A percentile compares a stretch with the other conserved stretches of the same genome.
Conservation (phyloP, 345 rosid genomes). For the Eucalyptus sideroxylon region DNA sequence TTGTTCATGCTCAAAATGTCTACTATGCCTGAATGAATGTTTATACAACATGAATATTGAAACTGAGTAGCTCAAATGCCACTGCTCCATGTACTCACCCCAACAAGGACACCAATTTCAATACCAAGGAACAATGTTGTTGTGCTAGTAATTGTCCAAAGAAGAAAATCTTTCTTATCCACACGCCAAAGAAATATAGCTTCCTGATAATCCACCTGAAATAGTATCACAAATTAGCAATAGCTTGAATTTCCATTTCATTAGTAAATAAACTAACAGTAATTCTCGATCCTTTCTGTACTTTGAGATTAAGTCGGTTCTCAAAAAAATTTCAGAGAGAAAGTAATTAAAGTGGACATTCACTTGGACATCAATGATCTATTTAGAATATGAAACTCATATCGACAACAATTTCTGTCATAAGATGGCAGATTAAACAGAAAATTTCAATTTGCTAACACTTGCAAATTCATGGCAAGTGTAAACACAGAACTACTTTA, state of each 20-base stretch:
- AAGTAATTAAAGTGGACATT: neutral
- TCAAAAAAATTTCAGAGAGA: neutral
- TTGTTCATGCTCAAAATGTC: neutral
- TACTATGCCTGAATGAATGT: neutral
- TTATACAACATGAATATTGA: neutral
- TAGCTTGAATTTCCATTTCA: neutral
- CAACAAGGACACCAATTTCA: constrained; percentile 96
- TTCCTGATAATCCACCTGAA: constrained; percentile 91
- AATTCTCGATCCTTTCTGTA: neutral
- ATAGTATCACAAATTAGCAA: neutral
- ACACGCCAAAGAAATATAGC: constrained; percentile 96
- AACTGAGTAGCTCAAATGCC: neutral
- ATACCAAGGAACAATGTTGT: constrained; percentile 89
- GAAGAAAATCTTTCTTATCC: constrained; percentile 93
- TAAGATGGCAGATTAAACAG: neutral
- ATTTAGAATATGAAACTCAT: neutral
- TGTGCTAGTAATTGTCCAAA: constrained; percentile 75
- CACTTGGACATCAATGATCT: neutral
- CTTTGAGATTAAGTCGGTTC: neutral
- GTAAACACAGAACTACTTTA: neutral
- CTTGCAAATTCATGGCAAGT: neutral
- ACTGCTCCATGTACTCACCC: constrained; percentile 41
- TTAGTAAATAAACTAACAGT: neutral
- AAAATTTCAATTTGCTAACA: neutral
- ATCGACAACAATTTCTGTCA: neutral